Base-by-base conservation (phyloP, 805 yeast genomes). In the Candida insectalens region DNA sequence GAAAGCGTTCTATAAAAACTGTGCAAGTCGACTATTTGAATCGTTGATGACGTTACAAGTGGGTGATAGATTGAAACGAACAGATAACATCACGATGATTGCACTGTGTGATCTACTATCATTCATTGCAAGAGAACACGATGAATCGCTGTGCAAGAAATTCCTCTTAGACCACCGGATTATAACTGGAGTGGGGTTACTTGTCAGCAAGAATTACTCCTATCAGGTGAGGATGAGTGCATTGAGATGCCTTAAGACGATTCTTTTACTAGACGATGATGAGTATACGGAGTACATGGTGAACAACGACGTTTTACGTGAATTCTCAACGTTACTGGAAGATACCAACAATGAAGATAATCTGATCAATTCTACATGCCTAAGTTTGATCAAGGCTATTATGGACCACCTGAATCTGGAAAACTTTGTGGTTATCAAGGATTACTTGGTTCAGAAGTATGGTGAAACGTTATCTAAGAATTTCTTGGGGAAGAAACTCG, bases 361-460 rank as follows among this genome's bases (percentile, higher is more conserved):
- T 48, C 57, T 87, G 38, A 67, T 81, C 3, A 81, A 75, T 47
- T 85, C 96, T 0, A 70, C 88, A 5, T 70, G 89, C 41, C 61
- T 85, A 30, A 87, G 82, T 50, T 61, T 88, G 17, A 32, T 56
- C 27, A 40, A 43, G 22, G 19, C 46, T 7, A 33, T 56, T 3
- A 13, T 40, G 4, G 50, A 50, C 8, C 44, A 52, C 32, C 32
- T 41, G 8, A 29, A 33, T 4, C 35, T 39, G 6, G 16, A 30
- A 14, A 53, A 52, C 30, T 46, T 43, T 28, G 41, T 42, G 27
- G 23, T 45, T 0, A 21, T 56, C 19, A 38, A 42, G 23, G 35
- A 34, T 9, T 47, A 55, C 31, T 25, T 55, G 21, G 43, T 37
- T n/a, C 32, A 32, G 1, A 34, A 40, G 3, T 50, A 52, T 19